phyloP scores from a whole-genome alignment of 2,329 filamentous ascomycete species.

The Amesomyces nigricolor region DNA sequence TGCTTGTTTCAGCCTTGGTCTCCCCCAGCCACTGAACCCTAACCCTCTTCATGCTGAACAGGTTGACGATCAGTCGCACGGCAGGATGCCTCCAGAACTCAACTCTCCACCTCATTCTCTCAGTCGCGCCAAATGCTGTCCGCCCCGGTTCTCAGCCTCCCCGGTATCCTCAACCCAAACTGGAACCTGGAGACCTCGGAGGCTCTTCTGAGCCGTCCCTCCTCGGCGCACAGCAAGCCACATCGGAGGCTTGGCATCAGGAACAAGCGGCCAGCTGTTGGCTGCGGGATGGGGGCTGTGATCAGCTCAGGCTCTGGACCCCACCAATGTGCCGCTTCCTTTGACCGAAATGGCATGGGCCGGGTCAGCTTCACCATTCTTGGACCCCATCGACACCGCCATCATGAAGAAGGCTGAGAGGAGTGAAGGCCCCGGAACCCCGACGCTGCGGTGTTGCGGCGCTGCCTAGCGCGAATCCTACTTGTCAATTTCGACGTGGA shows the following conservation, averaged over 20 bases:
- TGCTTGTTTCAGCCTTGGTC: too few relatives aligned
- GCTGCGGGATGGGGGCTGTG: background rate
- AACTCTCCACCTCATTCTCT: too few relatives aligned
- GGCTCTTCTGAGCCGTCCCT: background rate
- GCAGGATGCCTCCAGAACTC: too few relatives aligned
- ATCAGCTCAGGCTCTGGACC: constrained; percentile 1
- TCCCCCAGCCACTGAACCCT: too few relatives aligned
- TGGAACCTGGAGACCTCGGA: too few relatives aligned
- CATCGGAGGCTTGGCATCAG: background rate
- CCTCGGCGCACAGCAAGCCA: constrained; percentile 1
- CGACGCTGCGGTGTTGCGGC: background rate
- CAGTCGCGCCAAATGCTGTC: too few relatives aligned
- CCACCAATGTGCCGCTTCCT: constrained; percentile 2
- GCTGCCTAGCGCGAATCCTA: background rate
- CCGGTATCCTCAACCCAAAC: too few relatives aligned
- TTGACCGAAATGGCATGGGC: constrained; percentile 4
- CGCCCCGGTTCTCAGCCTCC: too few relatives aligned
- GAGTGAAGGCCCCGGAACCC: background rate
- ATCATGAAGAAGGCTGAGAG: constrained; percentile 8
- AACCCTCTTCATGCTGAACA: too few relatives aligned
- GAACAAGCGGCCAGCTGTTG: background rate
- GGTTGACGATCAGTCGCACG: too few relatives aligned
- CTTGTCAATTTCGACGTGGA: too few relatives aligned
- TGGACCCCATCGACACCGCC: constrained; percentile 1
- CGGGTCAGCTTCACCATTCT: background rate